Evolutionary conservation across 2,329 filamentous ascomycete genomes (phyloP).

Genomic region (Colletotrichum limetticola): DNA sequence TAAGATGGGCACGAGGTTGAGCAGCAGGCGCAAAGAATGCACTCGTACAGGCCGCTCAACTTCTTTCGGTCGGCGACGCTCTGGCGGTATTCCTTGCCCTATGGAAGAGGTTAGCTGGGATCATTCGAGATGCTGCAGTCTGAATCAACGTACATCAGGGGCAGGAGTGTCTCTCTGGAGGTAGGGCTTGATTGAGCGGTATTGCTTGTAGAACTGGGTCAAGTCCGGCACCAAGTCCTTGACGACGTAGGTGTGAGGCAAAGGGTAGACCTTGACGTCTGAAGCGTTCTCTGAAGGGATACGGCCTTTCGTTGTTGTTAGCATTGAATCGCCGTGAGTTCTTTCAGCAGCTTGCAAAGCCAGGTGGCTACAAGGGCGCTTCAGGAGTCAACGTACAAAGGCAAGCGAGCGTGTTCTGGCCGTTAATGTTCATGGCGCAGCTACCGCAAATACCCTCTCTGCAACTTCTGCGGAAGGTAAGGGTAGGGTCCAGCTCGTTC

Average conservation of each 20-base stretch:
- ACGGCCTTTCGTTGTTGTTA: slow-evolving; percentile 72
- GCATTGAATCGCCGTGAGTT: slow-evolving; percentile 28
- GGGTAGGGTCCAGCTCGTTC: slow-evolving; percentile 96
- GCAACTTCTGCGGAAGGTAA: slow-evolving; percentile 96
- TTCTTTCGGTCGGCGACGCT: slow-evolving; percentile 92
- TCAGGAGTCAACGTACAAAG: slow-evolving; percentile 76
- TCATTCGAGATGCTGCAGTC: background rate
- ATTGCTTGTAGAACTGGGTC: slow-evolving; percentile 99
- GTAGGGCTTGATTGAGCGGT: slow-evolving; percentile 99
- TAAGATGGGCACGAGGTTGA: slow-evolving; percentile 99
- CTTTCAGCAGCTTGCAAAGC: background rate
- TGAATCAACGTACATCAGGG: slow-evolving; percentile 75
- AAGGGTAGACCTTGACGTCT: slow-evolving; percentile 94
- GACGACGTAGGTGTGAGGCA: slow-evolving; percentile 98
- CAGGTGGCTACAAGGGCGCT: background rate
- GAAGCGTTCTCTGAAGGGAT: slow-evolving; percentile 85
- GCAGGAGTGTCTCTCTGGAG: slow-evolving; percentile 89
- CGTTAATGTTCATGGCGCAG: slow-evolving; percentile 99
- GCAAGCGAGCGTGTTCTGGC: slow-evolving; percentile 96
- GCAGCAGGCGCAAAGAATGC: slow-evolving; percentile 99
- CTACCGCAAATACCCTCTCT: slow-evolving; percentile 98
- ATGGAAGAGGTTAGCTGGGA: slow-evolving; percentile 18
- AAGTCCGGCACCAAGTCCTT: slow-evolving; percentile 98
- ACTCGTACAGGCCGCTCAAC: slow-evolving; percentile 98
- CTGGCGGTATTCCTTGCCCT: slow-evolving; percentile 95